Conservation (phyloP, 306 rosid species). For the Dryas drummondii region DNA sequence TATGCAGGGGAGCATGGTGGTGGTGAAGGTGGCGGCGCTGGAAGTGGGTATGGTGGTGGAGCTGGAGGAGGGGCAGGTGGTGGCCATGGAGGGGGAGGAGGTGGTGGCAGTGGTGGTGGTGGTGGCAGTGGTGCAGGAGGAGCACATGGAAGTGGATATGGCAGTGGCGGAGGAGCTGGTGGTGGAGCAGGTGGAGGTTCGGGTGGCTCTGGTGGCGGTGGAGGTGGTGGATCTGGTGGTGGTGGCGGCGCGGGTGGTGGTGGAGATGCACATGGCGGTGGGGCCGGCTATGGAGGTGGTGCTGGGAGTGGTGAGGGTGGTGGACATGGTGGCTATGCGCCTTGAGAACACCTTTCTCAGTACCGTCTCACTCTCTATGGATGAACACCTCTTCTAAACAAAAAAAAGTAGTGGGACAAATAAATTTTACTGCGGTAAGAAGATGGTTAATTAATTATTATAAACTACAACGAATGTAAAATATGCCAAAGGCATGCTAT, state of each 20-base stretch:
- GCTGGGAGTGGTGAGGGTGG: too few species aligned
- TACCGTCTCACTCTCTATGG: background rate
- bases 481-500: background rate
- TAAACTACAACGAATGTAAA: background rate
- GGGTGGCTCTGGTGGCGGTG: background rate
- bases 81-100: constrained; percentile 12
- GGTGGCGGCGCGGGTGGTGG: too few species aligned
- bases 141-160: constrained; percentile 41
- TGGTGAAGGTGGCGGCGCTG: constrained; percentile 22
- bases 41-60: constrained; percentile 23
- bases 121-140: constrained; percentile 32
- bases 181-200: too few species aligned
- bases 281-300: constrained; percentile 17
- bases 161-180: constrained; percentile 14
- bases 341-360: background rate
- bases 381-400: background rate
- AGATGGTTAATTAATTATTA: background rate
- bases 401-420: background rate
- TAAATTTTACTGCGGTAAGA: constrained; percentile 5
- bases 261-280: too few species aligned
- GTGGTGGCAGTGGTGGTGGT: constrained; percentile 29
- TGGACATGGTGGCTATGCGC: too few species aligned
- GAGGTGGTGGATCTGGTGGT: too few species aligned
- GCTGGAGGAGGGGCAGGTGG: constrained; percentile 11
- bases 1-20: constrained; percentile 30